Percentiles rank a stretch among this genome's conserved stretches.
Conservation (phyloP, 78 protist species). For the Chrysochromulina tobinii region DNA sequence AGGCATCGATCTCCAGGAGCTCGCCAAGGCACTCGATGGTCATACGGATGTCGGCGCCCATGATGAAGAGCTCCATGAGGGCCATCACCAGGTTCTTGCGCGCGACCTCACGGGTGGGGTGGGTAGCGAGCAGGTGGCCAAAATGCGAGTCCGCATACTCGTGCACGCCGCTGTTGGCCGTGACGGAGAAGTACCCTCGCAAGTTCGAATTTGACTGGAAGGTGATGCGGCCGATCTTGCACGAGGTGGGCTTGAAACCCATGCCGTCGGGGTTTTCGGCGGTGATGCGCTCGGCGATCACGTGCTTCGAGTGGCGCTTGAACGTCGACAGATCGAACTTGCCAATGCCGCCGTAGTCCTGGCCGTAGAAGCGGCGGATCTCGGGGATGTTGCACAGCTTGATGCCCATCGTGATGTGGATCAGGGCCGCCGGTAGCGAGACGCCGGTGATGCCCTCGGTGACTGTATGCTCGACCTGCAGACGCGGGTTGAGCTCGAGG, state of each 20-base stretch:
- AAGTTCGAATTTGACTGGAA: constrained; percentile 79
- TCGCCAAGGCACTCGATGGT: constrained; percentile 80
- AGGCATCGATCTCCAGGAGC: constrained; percentile 76
- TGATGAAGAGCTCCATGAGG: constrained; percentile 83
- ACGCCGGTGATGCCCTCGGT: constrained; percentile 80
- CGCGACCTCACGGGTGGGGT: constrained; percentile 79
- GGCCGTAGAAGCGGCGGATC: constrained; percentile 67
- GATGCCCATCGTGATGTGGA: constrained; percentile 95
- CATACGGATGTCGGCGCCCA: constrained; percentile 45
- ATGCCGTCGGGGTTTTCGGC: constrained; percentile 94
- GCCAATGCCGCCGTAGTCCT: background rate
- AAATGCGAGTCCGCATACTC: constrained; percentile 75
- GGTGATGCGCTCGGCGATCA: constrained; percentile 93
- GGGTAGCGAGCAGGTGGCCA: constrained; percentile 79
- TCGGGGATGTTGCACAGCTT: constrained; percentile 88
- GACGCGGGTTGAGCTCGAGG: constrained; percentile 58
- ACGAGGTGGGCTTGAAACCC: constrained; percentile 35
- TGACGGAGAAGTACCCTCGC: constrained; percentile 93
- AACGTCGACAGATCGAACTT: constrained; percentile 65
- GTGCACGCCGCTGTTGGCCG: constrained; percentile 73
- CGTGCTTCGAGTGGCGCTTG: constrained; percentile 59
- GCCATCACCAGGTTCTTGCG: constrained; percentile 79
- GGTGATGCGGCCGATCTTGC: constrained; percentile 79
- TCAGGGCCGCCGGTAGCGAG: constrained; percentile 90
- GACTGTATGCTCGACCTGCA: constrained; percentile 83